Evolutionary conservation across 2,329 filamentous ascomycete genomes (phyloP).

Genomic region (Gaeumannomyces tritici): DNA sequence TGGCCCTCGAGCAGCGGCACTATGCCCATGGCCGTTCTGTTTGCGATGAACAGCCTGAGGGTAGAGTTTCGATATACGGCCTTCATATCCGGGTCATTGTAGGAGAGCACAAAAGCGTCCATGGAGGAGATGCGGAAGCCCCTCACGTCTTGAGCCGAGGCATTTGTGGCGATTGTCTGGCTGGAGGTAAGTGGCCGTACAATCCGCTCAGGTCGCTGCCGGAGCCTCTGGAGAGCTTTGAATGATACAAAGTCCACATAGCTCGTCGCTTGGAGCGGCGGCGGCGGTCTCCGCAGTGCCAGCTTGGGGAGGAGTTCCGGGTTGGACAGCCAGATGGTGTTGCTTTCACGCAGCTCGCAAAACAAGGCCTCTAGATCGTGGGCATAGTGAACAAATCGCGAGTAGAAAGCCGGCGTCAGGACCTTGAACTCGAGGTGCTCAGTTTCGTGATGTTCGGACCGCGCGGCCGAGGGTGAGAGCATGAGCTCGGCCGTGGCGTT

Average conservation of each 20-base stretch:
- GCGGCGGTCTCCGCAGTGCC: constrained; percentile 28
- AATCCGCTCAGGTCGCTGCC: constrained; percentile 30
- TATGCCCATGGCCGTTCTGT: constrained; percentile 28
- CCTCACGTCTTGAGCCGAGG: constrained; percentile 26
- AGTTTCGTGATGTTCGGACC: constrained; percentile 3
- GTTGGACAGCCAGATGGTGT: constrained; percentile 47
- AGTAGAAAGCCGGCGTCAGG: constrained; percentile 58
- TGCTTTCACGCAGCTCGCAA: constrained; percentile 47
- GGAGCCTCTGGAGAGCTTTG: constrained; percentile 32
- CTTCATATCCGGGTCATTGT: constrained; percentile 18
- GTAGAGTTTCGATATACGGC: constrained; percentile 26
- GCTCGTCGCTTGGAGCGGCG: constrained; percentile 21
- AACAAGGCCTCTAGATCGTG: constrained; percentile 53
- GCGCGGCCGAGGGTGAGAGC: constrained; percentile 18
- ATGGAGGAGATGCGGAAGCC: constrained; percentile 39
- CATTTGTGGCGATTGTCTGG: constrained; percentile 8
- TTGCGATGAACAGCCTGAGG: constrained; percentile 32
- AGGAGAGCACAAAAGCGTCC: constrained; percentile 35
- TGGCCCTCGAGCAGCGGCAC: constrained; percentile 21
- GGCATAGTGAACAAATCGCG: constrained; percentile 52
- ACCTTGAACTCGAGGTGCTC: constrained; percentile 45
- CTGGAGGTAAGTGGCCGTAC: constrained; percentile 24
- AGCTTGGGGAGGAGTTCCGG: constrained; percentile 39
- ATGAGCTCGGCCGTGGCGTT: constrained; percentile 26
- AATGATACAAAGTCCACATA: constrained; percentile 30